These are phyloP conservation scores for Barnettozyma hawaiiensis DNA, from an alignment of 1,139 yeast species.

Conservation along the genomic window DNA sequence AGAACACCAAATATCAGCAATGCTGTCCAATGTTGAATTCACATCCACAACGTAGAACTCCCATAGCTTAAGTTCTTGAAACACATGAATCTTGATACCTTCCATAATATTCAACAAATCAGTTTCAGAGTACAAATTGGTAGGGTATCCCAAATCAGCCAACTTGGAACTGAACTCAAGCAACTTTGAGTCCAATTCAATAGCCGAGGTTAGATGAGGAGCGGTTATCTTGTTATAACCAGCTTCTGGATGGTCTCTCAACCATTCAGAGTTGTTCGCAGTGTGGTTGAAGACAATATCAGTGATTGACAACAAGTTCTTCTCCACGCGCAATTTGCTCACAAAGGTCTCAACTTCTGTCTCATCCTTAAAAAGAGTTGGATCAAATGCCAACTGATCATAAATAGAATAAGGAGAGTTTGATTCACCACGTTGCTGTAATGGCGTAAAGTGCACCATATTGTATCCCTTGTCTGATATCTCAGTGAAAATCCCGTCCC, in stretches of 20 bases:
- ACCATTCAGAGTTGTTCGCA: slow-evolving; percentile 84
- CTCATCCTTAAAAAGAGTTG: slow-evolving; percentile 48
- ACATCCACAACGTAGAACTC: slow-evolving; percentile 76
- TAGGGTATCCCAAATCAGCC: slow-evolving; percentile 54
- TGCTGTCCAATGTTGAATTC: slow-evolving; percentile 28
- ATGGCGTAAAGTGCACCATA: slow-evolving; percentile 93
- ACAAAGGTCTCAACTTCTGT: slow-evolving; percentile 45
- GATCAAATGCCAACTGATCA: slow-evolving; percentile 80
- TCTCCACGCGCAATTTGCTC: slow-evolving; percentile 44
- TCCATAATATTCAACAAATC: slow-evolving; percentile 60
- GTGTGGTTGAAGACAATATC: slow-evolving; percentile 96
- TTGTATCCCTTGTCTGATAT: slow-evolving; percentile 78
- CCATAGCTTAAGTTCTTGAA: slow-evolving; percentile 71
- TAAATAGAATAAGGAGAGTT: slow-evolving; percentile 89
- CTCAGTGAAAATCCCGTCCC: slow-evolving; percentile 61
- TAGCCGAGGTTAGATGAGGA: slow-evolving; percentile 80
- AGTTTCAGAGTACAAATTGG: slow-evolving; percentile 39
- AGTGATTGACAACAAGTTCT: slow-evolving; percentile 69
- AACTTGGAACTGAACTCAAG: slow-evolving; percentile 57
- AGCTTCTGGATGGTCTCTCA: slow-evolving; percentile 78
- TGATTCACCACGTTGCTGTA: slow-evolving; percentile 82
- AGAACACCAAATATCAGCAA: slow-evolving; percentile 24
- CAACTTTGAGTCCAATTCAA: slow-evolving; percentile 70
- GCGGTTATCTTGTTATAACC: slow-evolving; percentile 86
- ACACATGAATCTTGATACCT: slow-evolving; percentile 62